Conservation (phyloP, 1,139 yeast species). For the Yamadazyma kanchanaburiensis region DNA sequence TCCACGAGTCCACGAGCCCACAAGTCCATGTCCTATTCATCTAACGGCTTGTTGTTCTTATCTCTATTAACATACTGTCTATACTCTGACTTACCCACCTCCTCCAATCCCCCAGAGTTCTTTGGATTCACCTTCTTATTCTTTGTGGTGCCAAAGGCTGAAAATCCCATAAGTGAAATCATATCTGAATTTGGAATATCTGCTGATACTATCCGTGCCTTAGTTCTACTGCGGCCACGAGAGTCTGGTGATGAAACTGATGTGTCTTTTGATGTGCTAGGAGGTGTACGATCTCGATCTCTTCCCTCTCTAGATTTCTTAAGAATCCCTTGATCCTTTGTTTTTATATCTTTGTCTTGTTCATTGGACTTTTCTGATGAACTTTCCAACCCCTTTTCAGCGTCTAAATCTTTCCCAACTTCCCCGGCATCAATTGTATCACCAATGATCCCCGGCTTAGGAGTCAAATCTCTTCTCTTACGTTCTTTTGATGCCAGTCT, state of each 20-base stretch:
- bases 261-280: not conserved
- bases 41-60: conserved; percentile 56
- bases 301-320: not conserved
- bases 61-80: conserved; percentile 68
- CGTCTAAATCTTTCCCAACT: too few relatives aligned
- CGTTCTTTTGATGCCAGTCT: conserved; percentile 8
- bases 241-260: not conserved
- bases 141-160: conserved; percentile 57
- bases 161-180: conserved; percentile 61
- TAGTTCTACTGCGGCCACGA: conserved; percentile 24
- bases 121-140: conserved; percentile 46
- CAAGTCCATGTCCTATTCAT: too few relatives aligned
- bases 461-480: conserved; percentile 8
- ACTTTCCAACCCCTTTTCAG: too few relatives aligned
- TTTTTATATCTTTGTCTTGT: too few relatives aligned
- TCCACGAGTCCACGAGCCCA: conserved; percentile 14
- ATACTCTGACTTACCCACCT: conserved; percentile 37
- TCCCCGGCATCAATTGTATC: too few relatives aligned
- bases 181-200: conserved; percentile 15
- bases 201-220: conserved; percentile 10
- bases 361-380: too few relatives aligned
- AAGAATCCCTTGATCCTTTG: too few relatives aligned
- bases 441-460: too few relatives aligned
- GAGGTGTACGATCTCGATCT: not conserved
- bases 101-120: conserved; percentile 15